Evolutionary conservation across 257 asterid species (phyloP), one percentile per base, ranked within the genome.

Genomic region (Capsicum chinense): DNA sequence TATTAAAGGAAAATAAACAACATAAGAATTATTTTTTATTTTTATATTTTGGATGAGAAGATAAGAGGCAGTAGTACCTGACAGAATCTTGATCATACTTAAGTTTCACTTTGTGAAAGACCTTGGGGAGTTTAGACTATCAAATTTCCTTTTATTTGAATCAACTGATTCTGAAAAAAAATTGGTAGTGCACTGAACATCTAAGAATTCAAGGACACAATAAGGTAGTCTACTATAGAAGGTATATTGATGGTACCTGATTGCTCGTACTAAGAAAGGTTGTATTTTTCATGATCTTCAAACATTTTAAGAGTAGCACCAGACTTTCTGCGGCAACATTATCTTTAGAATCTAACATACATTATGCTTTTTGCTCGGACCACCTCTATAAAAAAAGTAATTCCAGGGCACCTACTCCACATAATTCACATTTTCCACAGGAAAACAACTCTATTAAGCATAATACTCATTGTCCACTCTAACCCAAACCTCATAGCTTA

Each of bases 221-320:
- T 54, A 8, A 78, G 66, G 16, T 50, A 78, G 33, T 26, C 50
- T 54, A 54, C 47, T 33, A 26, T 14, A 17, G 35, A 57, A 37
- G 47, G 83, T 35, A 39, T 21, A 44, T 62, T 76, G 42, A 15
- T 5, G 16, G 58, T 87, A 92, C 98, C 97, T 94, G 97, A 84
- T 90, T 94, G 79, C 90, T 91, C 84, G 85, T 85, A 87, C 98
- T 94, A 76, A 92, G 94, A 87, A 92, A 94, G 57, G 97, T 90
- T 58, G 95, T 89, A 83, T 94, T 94, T 89, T 94, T 97, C 98
- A 92, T 94, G 83, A 92, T 90, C 88, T 92, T 92, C 84, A 94
- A 88, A 87, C 97, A 94, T 88, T 90, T 94, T 87, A 94, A 86
- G 79, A 92, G 94, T 86, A 92, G 84, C 80, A 90, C 87, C 59